phyloP scores from a whole-genome alignment of 2,329 filamentous ascomycete genomes.

The Rhynchosporium graminicola region DNA sequence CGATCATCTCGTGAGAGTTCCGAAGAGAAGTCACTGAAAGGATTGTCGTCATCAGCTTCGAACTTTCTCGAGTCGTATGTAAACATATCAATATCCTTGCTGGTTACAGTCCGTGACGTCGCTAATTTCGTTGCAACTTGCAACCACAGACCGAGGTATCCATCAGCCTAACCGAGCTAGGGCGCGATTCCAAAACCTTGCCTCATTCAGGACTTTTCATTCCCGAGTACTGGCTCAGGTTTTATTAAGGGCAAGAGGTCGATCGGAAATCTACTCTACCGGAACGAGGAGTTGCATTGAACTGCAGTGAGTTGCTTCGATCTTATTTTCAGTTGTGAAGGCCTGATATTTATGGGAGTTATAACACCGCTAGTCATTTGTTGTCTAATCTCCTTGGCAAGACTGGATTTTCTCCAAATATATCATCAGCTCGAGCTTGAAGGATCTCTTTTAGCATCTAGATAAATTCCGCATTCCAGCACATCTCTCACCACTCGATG shows the following conservation, averaged over 20 bases:
- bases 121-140: background rate
- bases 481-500: background rate
- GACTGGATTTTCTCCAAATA: no score
- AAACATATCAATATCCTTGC: background rate
- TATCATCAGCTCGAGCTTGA: no score
- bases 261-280: conserved; percentile 33
- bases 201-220: conserved; percentile 28
- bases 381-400: no score
- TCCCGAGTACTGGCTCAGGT: conserved; percentile 30
- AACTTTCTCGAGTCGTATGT: conserved; percentile 26
- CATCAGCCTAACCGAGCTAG: conserved; percentile 12
- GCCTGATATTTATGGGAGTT: no score
- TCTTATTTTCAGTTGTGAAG: no score
- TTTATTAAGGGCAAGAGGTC: conserved; percentile 23
- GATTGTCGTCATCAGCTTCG: conserved; percentile 23
- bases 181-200: conserved; percentile 23
- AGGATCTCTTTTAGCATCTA: no score
- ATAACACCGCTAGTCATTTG: no score
- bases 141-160: conserved; percentile 18
- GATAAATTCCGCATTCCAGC: background rate
- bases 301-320: conserved; percentile 25
- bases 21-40: conserved; percentile 19
- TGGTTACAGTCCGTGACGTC: no score
- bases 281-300: conserved; percentile 40
- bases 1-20: conserved; percentile 10